phyloP scores from a whole-genome alignment of 2,329 filamentous ascomycete species.

The Cryphonectria radicalis region DNA sequence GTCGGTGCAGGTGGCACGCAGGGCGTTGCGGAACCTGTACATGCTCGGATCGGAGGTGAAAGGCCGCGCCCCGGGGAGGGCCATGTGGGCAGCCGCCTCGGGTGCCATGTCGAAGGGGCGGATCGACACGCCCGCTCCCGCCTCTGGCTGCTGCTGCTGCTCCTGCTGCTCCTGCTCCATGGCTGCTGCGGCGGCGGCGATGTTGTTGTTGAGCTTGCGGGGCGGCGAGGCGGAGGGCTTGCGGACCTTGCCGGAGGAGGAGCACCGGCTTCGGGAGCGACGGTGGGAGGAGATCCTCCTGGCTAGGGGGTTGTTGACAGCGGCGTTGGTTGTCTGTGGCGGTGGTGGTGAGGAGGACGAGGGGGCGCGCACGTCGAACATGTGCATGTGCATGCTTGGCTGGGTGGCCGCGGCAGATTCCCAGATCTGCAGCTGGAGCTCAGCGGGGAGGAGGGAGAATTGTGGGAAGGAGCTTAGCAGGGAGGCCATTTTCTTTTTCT shows the following conservation, averaged over 20 bases:
- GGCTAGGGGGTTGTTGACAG: neutral
- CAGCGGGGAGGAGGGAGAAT: slow-evolving; percentile 32
- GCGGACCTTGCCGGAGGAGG: slow-evolving; percentile 19
- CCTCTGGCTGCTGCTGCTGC: slow-evolving; percentile 3
- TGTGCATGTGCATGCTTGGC: slow-evolving; percentile 34
- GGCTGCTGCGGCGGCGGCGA: neutral
- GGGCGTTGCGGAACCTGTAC: slow-evolving; percentile 23
- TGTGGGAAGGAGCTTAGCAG: slow-evolving; percentile 23
- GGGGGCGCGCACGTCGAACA: slow-evolving; percentile 33
- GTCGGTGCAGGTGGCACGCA: slow-evolving; percentile 20
- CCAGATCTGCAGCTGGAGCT: slow-evolving; percentile 35
- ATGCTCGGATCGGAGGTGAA: slow-evolving; percentile 23
- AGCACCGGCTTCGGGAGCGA: slow-evolving; percentile 13
- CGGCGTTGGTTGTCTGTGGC: neutral
- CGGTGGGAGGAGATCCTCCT: neutral
- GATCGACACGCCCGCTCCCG: slow-evolving; percentile 19
- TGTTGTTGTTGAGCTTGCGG: slow-evolving; percentile 1
- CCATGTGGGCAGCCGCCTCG: neutral
- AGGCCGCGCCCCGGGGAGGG: slow-evolving; percentile 5
- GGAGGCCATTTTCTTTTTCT: slow-evolving; percentile 11
- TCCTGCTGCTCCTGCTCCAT: neutral
- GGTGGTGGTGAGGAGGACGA: neutral
- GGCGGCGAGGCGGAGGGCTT: slow-evolving; percentile 15
- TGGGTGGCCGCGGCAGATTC: slow-evolving; percentile 27
- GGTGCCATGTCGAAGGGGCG: slow-evolving; percentile 12